Evolutionary conservation across 139 green algal genomes (phyloP), one percentile per base, ranked within the genome.

Genomic region (Mychonastes homosphaera): DNA sequence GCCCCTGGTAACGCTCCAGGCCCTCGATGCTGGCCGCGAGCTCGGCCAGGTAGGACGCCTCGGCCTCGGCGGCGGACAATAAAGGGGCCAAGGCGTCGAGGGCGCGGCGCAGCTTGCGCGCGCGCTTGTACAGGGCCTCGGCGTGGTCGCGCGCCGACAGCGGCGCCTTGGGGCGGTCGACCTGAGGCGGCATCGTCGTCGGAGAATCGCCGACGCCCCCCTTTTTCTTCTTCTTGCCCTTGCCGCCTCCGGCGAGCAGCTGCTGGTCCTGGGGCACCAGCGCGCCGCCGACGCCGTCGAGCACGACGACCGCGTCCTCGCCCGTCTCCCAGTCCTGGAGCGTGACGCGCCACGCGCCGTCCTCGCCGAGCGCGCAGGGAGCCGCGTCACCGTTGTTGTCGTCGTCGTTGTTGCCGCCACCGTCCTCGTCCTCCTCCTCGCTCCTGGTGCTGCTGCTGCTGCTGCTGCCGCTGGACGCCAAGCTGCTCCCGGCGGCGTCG

Each of bases 291-390:
- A 23, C 48, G 26, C 76, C 41, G 60, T 88, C 83, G 38, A 92
- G 73, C 16, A 58, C 4, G 7, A 92, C 29, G 0, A 35, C 70
- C 3, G 84, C 48, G 2, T 47, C n/a, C 55, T 76, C 49, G 1
- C 85, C 83, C 0, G 76, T 87, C n/a, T 90, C 80, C 87, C 87
- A 95, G 69, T 90, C 80, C 62, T 90, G 81, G 12, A 78, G 78
- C 27, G 76, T 56, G 30, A 87, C 26, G 13, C 62, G 30, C 1
- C 23, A 30, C 2, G 56, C 63, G 3, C 68, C 70, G 4, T 51
- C 7, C 19, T n/a, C 16, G 15, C 3, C 4, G 53, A 24, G 50
- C 3, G 23, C 30, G 12, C 19, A 39, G 13, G 21, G 49, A 38
- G 49, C 7, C 38, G 49, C 13, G n/a, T 7, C 49, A 19, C 7